Base-by-base conservation (phyloP, 768 basidiomycete species). In the Hericium coralloides region DNA sequence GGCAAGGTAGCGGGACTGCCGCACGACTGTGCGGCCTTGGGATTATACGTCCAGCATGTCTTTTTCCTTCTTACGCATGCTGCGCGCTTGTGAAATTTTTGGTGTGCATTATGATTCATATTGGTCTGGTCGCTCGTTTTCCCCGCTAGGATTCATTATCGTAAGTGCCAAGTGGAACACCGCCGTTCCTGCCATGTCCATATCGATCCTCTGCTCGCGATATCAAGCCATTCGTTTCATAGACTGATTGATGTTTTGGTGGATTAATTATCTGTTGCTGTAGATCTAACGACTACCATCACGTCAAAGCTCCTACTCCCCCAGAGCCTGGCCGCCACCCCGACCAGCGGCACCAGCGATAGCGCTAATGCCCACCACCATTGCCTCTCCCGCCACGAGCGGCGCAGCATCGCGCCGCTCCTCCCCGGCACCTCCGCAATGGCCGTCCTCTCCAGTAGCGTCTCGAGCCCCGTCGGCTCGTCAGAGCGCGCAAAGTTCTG, bases 391-490 rank as follows among this genome's bases (percentile, higher is more conserved):
- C 43, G 8, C 39, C 15, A 3, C 12, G 25, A 9, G 31, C 18
- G 38, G 6, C 18, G 7, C 12, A 20, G 3, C n/a, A n/a, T 15
- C 8, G 43, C 31, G 20, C n/a, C 26, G 14, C 26, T 9, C 36
- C 23, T 20, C 25, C 38, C 3, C 14, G 26, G 18, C 2, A 18
- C n/a, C 26, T 57, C 60, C 2, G 52, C 60, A 14, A 62, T 38
- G 36, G 60, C 60, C 37, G 61, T 55, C 22, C 56, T 59, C 43
- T 54, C 61, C 1, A 62, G 38, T 36, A 62, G 51, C 38, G 49
- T 53, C 47, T 62, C 61, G 43, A 62, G 53, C 22, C 61, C 59
- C 25, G 61, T 60, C 50, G 31, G 31, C 31, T 31, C 31, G 31
- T 31, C 31, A 9, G 31, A 31, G 31, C 31, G 31, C 31, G 10